Base-by-base conservation (phyloP, 192 early-diverging fungal species). In the Phlyctochytrium bullatum region DNA sequence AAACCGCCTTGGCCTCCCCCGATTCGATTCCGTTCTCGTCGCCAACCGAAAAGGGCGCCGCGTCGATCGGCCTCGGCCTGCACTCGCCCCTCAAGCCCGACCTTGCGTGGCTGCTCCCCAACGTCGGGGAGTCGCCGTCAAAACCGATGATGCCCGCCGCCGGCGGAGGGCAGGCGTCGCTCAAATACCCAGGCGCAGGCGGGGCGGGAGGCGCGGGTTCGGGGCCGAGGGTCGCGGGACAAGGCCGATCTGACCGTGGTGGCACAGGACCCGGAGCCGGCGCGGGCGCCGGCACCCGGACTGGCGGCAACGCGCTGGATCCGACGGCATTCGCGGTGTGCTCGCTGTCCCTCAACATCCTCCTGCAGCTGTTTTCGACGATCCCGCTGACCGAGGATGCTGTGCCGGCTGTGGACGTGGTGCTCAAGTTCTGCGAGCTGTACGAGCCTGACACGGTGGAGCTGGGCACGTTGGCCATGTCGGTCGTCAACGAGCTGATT, bases 401-500 rank as follows among this genome's bases (percentile, higher is more conserved):
- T 17, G 10, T 2, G 24, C 3, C 23, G 20, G 29, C 58, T 16
- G 35, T 62, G 24, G 30, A 32, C 17, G 36, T 52, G 17, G 16
- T 67, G 10, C 34, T 67, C 54, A 58, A 60, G 25, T 67, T 35
- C 30, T 52, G 32, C 3, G 56, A 67, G 40, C 35, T 67, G 27
- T 59, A 36, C 27, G 58, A 67, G n/a, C 14, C 10, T 27, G 4
- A 3, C 20, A 27, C 25, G 2, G 61, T 64, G 1, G 57, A 3
- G 24, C 53, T 67, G 27, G 66, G 66, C 3, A 12, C 56, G 1
- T 3, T 4, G 36, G 58, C 27, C 17, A 67, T 67, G 59, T 3
- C 66, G 16, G 40, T 52, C 57, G 20, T 67, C 27, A 67, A 67
- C 56, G 66, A 67, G 57, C 1, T 67, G 3, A 4, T 67, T 3